These are phyloP conservation scores for Podaxis sp. DNA, from an alignment of 768 basidiomycete genomes.

Conservation along the genomic window DNA sequence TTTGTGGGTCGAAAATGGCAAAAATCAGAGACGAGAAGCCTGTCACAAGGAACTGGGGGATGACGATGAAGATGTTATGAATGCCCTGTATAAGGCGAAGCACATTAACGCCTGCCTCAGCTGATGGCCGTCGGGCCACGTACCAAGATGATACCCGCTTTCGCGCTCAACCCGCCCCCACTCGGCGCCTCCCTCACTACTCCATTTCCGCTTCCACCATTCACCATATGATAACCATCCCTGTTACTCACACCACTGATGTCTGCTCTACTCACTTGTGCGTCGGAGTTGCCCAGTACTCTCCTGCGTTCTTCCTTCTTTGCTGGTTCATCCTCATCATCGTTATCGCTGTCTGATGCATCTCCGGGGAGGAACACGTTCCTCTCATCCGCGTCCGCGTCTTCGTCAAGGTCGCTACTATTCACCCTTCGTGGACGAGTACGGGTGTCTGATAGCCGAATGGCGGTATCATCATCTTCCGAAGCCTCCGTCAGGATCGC, in stretches of 20 bases:
- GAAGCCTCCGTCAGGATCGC: slow-evolving; percentile 70
- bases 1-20: slow-evolving; percentile 74
- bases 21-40: slow-evolving; percentile 86
- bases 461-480: slow-evolving; percentile 34
- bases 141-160: slow-evolving; percentile 87
- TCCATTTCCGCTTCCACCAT: slow-evolving; percentile 10
- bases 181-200: slow-evolving; percentile 13
- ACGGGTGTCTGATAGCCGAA: slow-evolving; percentile 46
- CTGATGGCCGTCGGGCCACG: slow-evolving; percentile 25
- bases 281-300: slow-evolving; percentile 43
- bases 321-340: slow-evolving; percentile 25
- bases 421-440: slow-evolving; percentile 27
- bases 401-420: slow-evolving; percentile 9
- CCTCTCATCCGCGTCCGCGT: slow-evolving; percentile 26
- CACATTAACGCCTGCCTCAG: slow-evolving; percentile 1
- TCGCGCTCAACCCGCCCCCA: slow-evolving; percentile 58
- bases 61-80: slow-evolving; percentile 91
- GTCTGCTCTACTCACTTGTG: slow-evolving; percentile 50
- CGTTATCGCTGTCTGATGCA: slow-evolving; percentile 31
- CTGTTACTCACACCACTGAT: slow-evolving; percentile 26
- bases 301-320: slow-evolving; percentile 23
- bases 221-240: slow-evolving; percentile 31
- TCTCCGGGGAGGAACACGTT: slow-evolving; percentile 29
- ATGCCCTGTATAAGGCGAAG: slow-evolving; percentile 62
- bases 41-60: slow-evolving; percentile 93